Evolutionary conservation across 352 stramenopile genomes (phyloP), one percentile per base, ranked within the genome.

Genomic region (Phytophthora podocarpi): DNA sequence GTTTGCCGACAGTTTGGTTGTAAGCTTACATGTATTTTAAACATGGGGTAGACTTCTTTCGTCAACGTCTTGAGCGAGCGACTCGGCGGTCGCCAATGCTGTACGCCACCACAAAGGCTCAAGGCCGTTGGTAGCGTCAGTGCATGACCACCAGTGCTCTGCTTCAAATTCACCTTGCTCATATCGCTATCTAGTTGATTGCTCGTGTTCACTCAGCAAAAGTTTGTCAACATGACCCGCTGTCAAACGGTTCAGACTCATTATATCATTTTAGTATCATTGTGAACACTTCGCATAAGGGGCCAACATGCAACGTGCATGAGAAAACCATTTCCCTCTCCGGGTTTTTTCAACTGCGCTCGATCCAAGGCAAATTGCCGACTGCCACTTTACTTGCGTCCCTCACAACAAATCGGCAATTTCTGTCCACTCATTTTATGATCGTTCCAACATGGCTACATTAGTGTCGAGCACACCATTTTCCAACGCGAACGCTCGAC

Each of bases 231-330:
- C 80, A 90, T 60, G 48, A 59, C 36, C 60, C 65, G 65, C 20
- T 71, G 54, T 74, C 67, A 65, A 31, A 54, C 53, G 63, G 71
- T 84, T 90, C 80, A 85, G 78, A 47, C 77, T 90, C 81, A 90
- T 88, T 90, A 90, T 88, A 88, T 86, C 81, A 88, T 79, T 78
- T 70, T 63, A 74, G 63, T 67, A 87, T 86, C 78, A 87, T 78
- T 60, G 76, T 86, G 76, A 83, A 81, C 60, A 54, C 23, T 26
- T 62, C 37, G 34, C 30, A 47, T 21, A 57, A 48, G 36, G 31
- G 34, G n/a, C 59, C n/a, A 41, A 40, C 6, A 43, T 46, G 41
- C 30, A 53, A 21, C 13, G 11, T n/a, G n/a, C n/a, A n/a, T n/a
- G n/a, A 24, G 26, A 0, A 37, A 32, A 20, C 10, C 20, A 12